A percentile compares a stretch with the other conserved stretches of the same genome.
Evolutionary conservation across 257 asterid species (phyloP).

Genomic region (Vinca minor): DNA sequence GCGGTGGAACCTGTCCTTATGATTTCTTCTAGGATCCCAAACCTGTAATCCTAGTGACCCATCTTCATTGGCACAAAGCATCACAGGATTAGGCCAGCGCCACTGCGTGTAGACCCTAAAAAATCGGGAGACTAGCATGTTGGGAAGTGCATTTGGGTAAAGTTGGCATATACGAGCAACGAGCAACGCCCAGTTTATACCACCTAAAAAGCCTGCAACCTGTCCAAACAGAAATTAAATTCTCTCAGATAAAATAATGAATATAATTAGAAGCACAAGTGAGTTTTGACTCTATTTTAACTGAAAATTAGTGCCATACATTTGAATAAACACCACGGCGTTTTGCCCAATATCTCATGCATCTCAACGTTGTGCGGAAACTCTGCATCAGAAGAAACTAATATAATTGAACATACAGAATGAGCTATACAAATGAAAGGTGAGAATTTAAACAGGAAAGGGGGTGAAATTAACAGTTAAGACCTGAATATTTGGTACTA

Average conservation of each 20-base stretch:
- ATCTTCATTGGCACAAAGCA: slow-evolving; percentile 35
- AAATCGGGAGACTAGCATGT: slow-evolving; percentile 40
- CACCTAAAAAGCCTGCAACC: slow-evolving; percentile 39
- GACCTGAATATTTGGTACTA: slow-evolving; percentile 88
- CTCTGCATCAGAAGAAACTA: slow-evolving; percentile 17
- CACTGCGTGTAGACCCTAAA: slow-evolving; percentile 40
- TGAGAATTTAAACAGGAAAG: neutral
- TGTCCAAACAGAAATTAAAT: slow-evolving; percentile 13
- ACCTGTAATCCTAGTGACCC: slow-evolving; percentile 34
- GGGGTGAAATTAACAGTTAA: neutral
- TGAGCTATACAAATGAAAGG: neutral
- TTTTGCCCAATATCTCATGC: slow-evolving; percentile 39
- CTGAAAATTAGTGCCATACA: slow-evolving; percentile 15
- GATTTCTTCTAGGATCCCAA: slow-evolving; percentile 41
- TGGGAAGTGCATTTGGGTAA: slow-evolving; percentile 36
- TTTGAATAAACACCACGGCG: slow-evolving; percentile 40
- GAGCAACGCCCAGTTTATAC: slow-evolving; percentile 37
- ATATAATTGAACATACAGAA: too few relatives aligned
- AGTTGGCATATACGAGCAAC: slow-evolving; percentile 40
- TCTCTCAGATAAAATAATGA: neutral
- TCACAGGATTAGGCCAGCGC: slow-evolving; percentile 46
- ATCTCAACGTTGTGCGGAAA: slow-evolving; percentile 36
- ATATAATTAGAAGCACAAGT: neutral
- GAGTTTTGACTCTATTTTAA: neutral
- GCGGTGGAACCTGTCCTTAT: slow-evolving; percentile 29